Evolutionary conservation across 805 yeast species (phyloP).

Genomic region (Blastobotrys mokoenaii): DNA sequence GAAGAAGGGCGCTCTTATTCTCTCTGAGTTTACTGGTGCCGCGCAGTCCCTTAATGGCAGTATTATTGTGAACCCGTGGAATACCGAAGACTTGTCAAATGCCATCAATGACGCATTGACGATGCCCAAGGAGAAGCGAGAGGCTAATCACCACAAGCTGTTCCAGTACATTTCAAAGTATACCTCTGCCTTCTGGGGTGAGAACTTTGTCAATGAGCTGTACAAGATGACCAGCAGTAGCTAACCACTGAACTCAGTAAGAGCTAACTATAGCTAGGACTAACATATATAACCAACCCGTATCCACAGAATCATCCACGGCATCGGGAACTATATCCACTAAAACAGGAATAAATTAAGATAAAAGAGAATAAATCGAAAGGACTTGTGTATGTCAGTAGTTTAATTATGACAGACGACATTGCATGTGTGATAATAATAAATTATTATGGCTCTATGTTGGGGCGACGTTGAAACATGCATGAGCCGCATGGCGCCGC

Average conservation of each 20-base stretch:
- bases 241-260: not conserved
- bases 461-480: too few relatives aligned
- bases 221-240: constrained; percentile 9
- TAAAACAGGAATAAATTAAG: too few relatives aligned
- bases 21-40: constrained; percentile 98
- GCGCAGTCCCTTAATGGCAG: constrained; percentile 96
- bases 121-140: constrained; percentile 71
- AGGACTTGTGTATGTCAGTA: too few relatives aligned
- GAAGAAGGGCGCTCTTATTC: constrained; percentile 74
- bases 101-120: constrained; percentile 84
- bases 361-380: too few relatives aligned
- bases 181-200: constrained; percentile 97
- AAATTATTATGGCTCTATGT: too few relatives aligned
- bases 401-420: too few relatives aligned
- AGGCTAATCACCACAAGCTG: constrained; percentile 70
- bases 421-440: too few relatives aligned
- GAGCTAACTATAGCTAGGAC: too few relatives aligned
- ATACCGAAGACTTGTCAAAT: constrained; percentile 83
- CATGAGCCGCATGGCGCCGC: too few relatives aligned
- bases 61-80: constrained; percentile 94
- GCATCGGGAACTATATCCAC: too few relatives aligned
- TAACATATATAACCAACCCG: too few relatives aligned
- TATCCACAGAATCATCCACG: too few relatives aligned
- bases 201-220: constrained; percentile 84
- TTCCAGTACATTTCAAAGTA: constrained; percentile 85